These are phyloP conservation scores for Ceratocystis colombiana DNA, from an alignment of 2,329 filamentous ascomycete genomes.

Conservation along the genomic window DNA sequence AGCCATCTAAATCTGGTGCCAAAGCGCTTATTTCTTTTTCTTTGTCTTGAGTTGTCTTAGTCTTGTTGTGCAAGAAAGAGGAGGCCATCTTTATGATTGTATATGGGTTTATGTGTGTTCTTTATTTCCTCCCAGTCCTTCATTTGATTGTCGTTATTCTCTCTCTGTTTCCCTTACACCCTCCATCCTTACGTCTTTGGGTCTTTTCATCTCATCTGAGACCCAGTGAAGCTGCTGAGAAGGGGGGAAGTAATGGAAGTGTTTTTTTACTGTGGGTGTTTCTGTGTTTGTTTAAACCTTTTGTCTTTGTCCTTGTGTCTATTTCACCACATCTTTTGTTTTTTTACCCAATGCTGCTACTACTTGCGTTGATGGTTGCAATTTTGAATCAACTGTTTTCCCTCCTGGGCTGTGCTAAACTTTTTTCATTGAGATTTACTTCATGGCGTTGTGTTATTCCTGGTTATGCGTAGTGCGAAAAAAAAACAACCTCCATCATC, in stretches of 20 bases:
- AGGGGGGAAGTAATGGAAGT: background rate
- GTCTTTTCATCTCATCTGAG: background rate
- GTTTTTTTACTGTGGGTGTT: background rate
- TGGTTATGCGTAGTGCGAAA: background rate
- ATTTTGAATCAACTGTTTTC: slow-evolving; percentile 5
- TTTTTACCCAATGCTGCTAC: background rate
- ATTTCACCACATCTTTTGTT: background rate
- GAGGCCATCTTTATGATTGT: slow-evolving; percentile 24
- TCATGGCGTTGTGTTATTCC: background rate
- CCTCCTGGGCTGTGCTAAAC: background rate
- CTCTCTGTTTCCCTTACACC: background rate
- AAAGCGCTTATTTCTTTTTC: slow-evolving; percentile 12
- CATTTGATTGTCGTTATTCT: slow-evolving; percentile 7
- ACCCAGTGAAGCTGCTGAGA: background rate
- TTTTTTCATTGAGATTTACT: background rate
- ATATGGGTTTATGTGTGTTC: slow-evolving; percentile 25
- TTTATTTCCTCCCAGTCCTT: slow-evolving; percentile 13
- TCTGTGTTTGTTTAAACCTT: background rate
- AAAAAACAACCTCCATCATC: background rate
- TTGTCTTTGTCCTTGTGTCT: background rate
- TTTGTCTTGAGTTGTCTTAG: slow-evolving; percentile 15
- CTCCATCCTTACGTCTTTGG: background rate
- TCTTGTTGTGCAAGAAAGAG: slow-evolving; percentile 19
- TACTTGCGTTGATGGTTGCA: slow-evolving; percentile 1
- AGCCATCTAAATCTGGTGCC: background rate